A percentile compares a stretch with the other conserved stretches of the same genome.
phyloP scores from a whole-genome alignment of 768 basidiomycete species.

The Trametes villosa region DNA sequence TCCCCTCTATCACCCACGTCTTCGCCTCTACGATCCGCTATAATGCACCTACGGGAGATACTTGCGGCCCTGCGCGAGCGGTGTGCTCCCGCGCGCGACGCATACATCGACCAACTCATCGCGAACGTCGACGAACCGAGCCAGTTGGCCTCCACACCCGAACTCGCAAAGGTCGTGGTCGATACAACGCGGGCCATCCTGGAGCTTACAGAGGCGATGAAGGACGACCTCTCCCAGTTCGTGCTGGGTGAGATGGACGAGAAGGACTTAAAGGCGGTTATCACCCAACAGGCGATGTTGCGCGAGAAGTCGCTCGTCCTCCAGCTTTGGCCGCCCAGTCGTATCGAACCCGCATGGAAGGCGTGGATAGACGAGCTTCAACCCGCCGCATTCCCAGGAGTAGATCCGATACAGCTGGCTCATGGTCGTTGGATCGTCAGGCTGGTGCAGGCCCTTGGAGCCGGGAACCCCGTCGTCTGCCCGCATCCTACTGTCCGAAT shows the following conservation, averaged over 20 bases:
- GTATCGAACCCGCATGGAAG: conserved; percentile 34
- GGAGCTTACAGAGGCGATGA: conserved; percentile 63
- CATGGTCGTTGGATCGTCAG: conserved; percentile 27
- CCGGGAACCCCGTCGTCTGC: conserved; percentile 30
- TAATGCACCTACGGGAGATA: conserved; percentile 58
- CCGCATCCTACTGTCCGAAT: conserved; percentile 26
- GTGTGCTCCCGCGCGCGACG: conserved; percentile 70
- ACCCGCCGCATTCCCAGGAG: conserved; percentile 3
- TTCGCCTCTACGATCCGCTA: conserved; percentile 62
- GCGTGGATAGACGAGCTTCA: conserved; percentile 29
- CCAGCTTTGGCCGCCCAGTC: conserved; percentile 49
- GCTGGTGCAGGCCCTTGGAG: conserved; percentile 31
- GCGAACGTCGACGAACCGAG: conserved; percentile 38
- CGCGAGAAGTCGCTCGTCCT: conserved; percentile 60
- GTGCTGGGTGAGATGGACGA: conserved; percentile 71
- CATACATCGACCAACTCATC: conserved; percentile 51
- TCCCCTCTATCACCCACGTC: conserved; percentile 69
- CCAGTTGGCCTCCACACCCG: conserved; percentile 28
- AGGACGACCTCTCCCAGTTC: conserved; percentile 67
- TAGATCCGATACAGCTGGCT: conserved; percentile 8
- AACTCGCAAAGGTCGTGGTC: conserved; percentile 52
- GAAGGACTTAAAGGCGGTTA: conserved; percentile 51
- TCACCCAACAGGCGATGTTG: conserved; percentile 55
- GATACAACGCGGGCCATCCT: conserved; percentile 54
- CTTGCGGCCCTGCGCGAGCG: conserved; percentile 56